Conservation (phyloP, 176 grass and related monocot species). For the Pontederia paniculata region DNA sequence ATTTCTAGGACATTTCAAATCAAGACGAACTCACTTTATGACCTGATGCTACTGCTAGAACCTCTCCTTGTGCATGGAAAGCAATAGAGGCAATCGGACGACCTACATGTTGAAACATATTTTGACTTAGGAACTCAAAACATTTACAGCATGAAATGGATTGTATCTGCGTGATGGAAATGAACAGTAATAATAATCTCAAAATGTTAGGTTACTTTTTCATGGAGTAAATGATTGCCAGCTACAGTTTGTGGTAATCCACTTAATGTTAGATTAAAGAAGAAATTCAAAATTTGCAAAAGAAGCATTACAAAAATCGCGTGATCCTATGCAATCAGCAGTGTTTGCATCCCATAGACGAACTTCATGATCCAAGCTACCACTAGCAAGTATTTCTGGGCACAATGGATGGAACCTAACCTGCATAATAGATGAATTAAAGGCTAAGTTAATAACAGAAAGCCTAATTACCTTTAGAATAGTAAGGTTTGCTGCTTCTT, state of each 20-base stretch:
- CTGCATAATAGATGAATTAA: slow-evolving; percentile 33
- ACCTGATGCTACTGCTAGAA: slow-evolving; percentile 96
- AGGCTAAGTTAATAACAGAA: slow-evolving; percentile 12
- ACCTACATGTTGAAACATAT: slow-evolving; percentile 34
- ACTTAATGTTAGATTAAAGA: background rate
- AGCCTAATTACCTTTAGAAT: too few relatives aligned
- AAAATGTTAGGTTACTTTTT: background rate
- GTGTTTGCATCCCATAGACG: slow-evolving; percentile 92
- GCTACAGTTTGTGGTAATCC: too few relatives aligned
- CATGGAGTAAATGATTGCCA: too few relatives aligned
- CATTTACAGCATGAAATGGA: background rate
- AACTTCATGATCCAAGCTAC: slow-evolving; percentile 98
- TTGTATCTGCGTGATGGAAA: background rate
- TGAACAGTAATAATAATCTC: background rate
- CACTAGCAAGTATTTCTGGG: slow-evolving; percentile 93
- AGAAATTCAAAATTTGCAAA: slow-evolving; percentile 8
- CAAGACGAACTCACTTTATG: slow-evolving; percentile 57
- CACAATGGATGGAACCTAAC: slow-evolving; percentile 89
- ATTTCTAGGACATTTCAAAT: background rate
- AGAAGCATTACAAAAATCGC: slow-evolving; percentile 68
- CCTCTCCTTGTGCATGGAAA: slow-evolving; percentile 91
- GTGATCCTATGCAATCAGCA: slow-evolving; percentile 63
- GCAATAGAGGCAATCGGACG: slow-evolving; percentile 96
- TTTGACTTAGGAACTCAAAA: background rate
- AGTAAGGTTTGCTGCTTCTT: too few relatives aligned